Evolutionary conservation across 306 rosid species (phyloP).

Genomic region (Vigna nakashimae): DNA sequence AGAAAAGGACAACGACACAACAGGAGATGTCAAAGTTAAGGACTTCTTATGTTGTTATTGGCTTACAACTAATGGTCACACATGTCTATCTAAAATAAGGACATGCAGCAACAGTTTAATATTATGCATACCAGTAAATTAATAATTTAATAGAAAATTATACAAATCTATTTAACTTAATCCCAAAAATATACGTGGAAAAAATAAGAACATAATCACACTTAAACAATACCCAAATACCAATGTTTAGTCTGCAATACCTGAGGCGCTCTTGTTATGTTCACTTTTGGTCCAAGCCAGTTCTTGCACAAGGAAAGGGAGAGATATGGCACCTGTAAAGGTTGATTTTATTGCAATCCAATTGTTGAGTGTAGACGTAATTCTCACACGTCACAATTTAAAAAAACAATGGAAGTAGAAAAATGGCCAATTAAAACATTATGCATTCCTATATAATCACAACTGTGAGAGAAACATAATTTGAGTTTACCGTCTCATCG

Average conservation of each 20-base stretch:
- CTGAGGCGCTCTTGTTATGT: conserved; percentile 98
- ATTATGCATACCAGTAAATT: conserved; percentile 23
- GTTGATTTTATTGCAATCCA: conserved; percentile 33
- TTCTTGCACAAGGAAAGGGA: conserved; percentile 97
- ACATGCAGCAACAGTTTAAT: conserved; percentile 27
- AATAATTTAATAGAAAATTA: conserved; percentile 15
- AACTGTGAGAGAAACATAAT: conserved; percentile 32
- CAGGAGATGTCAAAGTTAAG: conserved; percentile 35
- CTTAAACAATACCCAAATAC: not conserved
- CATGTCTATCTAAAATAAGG: conserved; percentile 5
- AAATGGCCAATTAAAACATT: not conserved
- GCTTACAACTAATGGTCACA: conserved; percentile 22
- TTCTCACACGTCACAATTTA: conserved; percentile 34
- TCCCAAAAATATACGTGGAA: not conserved
- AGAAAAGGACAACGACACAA: conserved; percentile 20
- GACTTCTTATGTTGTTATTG: conserved; percentile 20
- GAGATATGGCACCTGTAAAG: conserved; percentile 84
- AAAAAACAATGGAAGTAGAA: conserved; percentile 30
- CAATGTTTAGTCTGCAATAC: conserved; percentile 52
- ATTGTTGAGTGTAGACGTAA: conserved; percentile 13
- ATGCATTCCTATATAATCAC: conserved; percentile 36
- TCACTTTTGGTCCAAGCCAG: conserved; percentile 96
- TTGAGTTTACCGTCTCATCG: conserved; percentile 83
- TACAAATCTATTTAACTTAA: conserved; percentile 19
- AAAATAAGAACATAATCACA: not conserved